Conservation (phyloP, 768 basidiomycete species). For the Boletus rubropictus region DNA sequence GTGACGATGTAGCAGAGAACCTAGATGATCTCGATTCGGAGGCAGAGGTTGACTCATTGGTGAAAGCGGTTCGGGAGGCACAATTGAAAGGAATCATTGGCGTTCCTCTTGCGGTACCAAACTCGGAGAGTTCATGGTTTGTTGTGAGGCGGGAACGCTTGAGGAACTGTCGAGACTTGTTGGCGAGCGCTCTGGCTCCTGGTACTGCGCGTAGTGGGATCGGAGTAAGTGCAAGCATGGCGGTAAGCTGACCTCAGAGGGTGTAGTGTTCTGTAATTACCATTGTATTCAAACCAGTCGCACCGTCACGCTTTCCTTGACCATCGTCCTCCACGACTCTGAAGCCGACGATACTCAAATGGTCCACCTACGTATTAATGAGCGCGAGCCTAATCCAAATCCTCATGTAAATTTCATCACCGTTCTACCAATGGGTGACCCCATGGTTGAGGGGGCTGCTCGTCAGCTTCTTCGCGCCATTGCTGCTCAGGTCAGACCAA, state of each 20-base stretch:
- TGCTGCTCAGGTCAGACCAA: constrained; percentile 75
- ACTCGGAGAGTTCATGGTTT: constrained; percentile 76
- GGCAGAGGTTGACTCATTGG: constrained; percentile 72
- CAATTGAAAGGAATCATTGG: constrained; percentile 54
- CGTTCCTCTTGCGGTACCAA: constrained; percentile 65
- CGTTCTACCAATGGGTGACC: constrained; percentile 41
- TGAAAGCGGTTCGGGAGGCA: constrained; percentile 53
- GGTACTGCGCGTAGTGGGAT: constrained; percentile 21
- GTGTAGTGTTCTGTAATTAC: background rate
- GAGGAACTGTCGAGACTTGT: constrained; percentile 50
- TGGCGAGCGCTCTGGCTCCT: constrained; percentile 45
- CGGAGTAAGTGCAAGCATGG: constrained; percentile 16
- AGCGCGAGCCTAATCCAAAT: constrained; percentile 66
- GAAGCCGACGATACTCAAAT: constrained; percentile 21
- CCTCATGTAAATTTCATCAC: constrained; percentile 73
- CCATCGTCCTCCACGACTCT: background rate
- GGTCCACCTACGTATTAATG: constrained; percentile 73
- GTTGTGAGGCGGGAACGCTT: constrained; percentile 65
- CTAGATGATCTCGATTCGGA: constrained; percentile 80
- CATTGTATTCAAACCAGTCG: background rate
- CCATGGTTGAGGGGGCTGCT: constrained; percentile 53
- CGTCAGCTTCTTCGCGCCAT: constrained; percentile 69
- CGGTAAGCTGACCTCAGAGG: constrained; percentile 11
- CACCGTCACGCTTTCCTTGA: background rate
- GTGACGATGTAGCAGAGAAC: constrained; percentile 62